These are phyloP conservation scores for Capsaspora owczarzaki DNA, from an alignment of 78 protist genomes.

Conservation along the genomic window DNA sequence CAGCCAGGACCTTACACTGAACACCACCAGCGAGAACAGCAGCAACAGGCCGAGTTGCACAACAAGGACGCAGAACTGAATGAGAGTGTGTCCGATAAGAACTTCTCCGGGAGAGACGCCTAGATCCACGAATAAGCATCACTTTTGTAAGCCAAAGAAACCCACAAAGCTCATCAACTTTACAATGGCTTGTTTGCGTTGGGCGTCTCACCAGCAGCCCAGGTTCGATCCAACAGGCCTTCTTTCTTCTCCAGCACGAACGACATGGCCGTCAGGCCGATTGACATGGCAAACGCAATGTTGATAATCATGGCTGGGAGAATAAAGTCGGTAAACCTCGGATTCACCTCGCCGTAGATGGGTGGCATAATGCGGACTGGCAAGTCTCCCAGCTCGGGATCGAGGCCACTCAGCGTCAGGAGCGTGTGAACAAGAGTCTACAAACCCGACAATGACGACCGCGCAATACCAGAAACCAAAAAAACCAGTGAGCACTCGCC, in stretches of 20 bases:
- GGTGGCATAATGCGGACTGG: conserved; percentile 15
- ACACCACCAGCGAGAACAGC: background rate
- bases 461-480: no score
- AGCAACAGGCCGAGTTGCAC: background rate
- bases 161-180: background rate
- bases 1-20: no score
- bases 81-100: background rate
- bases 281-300: background rate
- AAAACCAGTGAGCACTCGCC: no score
- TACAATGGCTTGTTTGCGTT: background rate
- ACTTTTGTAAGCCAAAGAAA: background rate
- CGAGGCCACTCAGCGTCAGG: background rate
- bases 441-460: no score
- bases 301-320: conserved; percentile 44
- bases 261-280: conserved; percentile 4
- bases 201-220: background rate
- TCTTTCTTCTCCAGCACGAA: conserved; percentile 8
- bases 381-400: background rate
- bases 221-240: background rate
- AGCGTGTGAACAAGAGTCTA: background rate
- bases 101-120: background rate
- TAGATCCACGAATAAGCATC: background rate
- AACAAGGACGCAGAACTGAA: background rate
- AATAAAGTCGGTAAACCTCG: conserved; percentile 32
- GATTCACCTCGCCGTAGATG: conserved; percentile 21